Conservation (phyloP, 805 yeast genomes). For the Peterozyma toletana region DNA sequence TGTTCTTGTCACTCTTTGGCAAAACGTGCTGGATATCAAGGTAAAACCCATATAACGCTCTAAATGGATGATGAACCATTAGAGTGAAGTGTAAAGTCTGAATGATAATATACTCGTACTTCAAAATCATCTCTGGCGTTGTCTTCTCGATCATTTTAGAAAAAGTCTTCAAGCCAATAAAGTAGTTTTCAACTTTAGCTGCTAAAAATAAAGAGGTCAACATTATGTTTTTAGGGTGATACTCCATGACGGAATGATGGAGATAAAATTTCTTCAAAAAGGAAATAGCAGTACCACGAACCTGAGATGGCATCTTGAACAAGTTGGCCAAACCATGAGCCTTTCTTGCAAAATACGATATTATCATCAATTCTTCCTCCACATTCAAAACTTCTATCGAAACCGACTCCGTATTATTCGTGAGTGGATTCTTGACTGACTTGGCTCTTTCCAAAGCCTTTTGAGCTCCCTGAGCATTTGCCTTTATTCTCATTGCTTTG, state of each 20-base stretch:
- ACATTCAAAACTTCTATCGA: constrained; percentile 31
- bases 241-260: constrained; percentile 75
- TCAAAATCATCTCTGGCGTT: constrained; percentile 59
- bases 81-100: constrained; percentile 74
- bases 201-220: constrained; percentile 82
- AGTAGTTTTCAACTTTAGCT: constrained; percentile 87
- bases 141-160: constrained; percentile 64
- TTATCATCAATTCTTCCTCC: constrained; percentile 66
- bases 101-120: constrained; percentile 71
- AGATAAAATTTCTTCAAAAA: constrained; percentile 79
- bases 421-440: constrained; percentile 9
- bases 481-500: constrained; percentile 33
- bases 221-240: constrained; percentile 78
- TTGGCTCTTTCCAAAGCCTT: constrained; percentile 21
- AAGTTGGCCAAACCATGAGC: constrained; percentile 63
- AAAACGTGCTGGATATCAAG: constrained; percentile 72
- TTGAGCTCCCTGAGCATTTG: constrained; percentile 48
- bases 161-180: constrained; percentile 78
- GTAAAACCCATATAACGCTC: constrained; percentile 91
- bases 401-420: constrained; percentile 3
- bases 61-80: constrained; percentile 80
- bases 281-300: constrained; percentile 76
- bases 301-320: constrained; percentile 83
- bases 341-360: constrained; percentile 67
- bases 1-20: constrained; percentile 41